Evolutionary conservation across 139 green algal genomes (phyloP), one percentile per base, ranked within the genome.

Genomic region (Picochlorum sp.): DNA sequence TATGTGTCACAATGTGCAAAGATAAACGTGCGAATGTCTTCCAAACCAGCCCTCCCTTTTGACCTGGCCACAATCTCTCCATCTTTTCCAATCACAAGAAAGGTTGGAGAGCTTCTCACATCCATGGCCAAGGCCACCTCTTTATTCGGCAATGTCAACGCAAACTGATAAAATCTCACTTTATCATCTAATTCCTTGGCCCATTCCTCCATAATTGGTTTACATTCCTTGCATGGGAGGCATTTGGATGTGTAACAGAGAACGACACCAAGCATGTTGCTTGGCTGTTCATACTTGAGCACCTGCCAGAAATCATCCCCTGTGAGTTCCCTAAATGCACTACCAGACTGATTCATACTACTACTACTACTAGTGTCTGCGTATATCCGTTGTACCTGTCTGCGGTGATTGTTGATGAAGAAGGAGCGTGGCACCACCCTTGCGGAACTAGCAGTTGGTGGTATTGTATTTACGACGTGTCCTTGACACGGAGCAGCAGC

Each of bases 241-340:
- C 58, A 65, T 26, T 65, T 65, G 58, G 20, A 45, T 18, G 58
- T 65, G 58, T 65, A 65, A 31, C 58, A 65, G 20, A 65, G 18
- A 9, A 65, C 58, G 6, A 65, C 23, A 28, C n/a, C 44, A 20
- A 65, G 5, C 21, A 31, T 54, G 6, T 2, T 6, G 20, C 21
- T 23, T 31, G 41, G 58, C 13, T 28, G 58, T 52, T 31, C n/a
- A 24, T 16, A 51, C 15, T 65, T 52, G 13, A 65, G 57, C 10
- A 31, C 23, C n/a, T 28, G 13, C 58, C 58, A 65, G 20, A 65
- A 52, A 18, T 49, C 21, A 10, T 26, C 21, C 7, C 58, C 58
- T 20, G 8, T 15, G 20, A 65, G 58, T 28, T 49, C 20, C 7
- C 13, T 24, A 4, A 65, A 52, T 15, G 57, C 58, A 14, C 21